These are phyloP conservation scores for Colletotrichum graminicola DNA, from an alignment of 2,329 filamentous ascomycete genomes.

Conservation along the genomic window DNA sequence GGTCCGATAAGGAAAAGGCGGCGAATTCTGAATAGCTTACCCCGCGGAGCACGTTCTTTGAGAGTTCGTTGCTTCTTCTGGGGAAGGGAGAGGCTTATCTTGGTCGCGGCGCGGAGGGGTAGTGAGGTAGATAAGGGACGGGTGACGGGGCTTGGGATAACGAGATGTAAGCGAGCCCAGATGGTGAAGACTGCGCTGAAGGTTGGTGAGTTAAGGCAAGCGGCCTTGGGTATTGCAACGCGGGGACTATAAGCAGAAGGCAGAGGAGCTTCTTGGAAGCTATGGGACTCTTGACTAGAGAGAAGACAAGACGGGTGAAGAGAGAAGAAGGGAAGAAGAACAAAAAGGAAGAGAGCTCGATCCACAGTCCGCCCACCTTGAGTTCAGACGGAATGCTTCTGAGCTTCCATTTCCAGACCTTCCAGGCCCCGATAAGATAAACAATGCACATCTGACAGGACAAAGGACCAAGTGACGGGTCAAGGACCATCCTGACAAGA, in stretches of 20 bases:
- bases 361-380: conserved; percentile 29
- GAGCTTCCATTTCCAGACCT: conserved; percentile 15
- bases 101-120: conserved; percentile 27
- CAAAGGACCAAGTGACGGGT: not conserved
- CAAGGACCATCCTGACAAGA: conserved; percentile 9
- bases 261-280: not conserved
- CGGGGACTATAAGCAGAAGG: not conserved
- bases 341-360: conserved; percentile 9
- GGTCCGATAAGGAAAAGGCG: conserved; percentile 15
- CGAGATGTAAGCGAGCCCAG: not conserved
- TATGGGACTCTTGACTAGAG: not conserved
- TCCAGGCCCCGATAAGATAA: conserved; percentile 32
- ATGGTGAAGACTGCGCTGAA: not conserved
- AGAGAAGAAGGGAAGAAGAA: not conserved
- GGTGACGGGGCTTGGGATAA: conserved; percentile 13
- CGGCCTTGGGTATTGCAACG: not conserved
- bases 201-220: not conserved
- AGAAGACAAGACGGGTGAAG: conserved; percentile 1
- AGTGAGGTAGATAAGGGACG: conserved; percentile 14
- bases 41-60: conserved; percentile 14
- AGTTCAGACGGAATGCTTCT: conserved; percentile 14
- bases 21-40: conserved; percentile 9
- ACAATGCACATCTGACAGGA: conserved; percentile 19
- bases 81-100: conserved; percentile 33
- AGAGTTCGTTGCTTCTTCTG: conserved; percentile 4